Evolutionary conservation across 192 early-diverging fungal genomes (phyloP).

Genomic region (Coemansia reversa): DNA sequence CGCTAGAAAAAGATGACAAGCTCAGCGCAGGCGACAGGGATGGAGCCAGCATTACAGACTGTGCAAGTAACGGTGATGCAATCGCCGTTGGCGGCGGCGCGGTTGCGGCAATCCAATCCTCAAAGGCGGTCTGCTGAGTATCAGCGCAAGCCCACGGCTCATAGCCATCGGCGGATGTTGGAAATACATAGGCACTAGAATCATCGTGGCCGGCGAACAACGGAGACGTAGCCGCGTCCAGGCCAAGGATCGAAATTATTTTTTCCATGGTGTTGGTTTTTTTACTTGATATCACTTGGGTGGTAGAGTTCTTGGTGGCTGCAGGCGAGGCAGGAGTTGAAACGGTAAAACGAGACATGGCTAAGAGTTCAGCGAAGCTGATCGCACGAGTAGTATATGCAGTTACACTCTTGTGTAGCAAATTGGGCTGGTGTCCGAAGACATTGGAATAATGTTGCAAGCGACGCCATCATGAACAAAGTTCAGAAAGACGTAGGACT

Average conservation of each 20-base stretch:
- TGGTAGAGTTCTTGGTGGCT: conserved; percentile 13
- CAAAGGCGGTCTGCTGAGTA: conserved; percentile 48
- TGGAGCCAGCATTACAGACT: conserved; percentile 20
- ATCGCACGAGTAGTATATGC: conserved; percentile 53
- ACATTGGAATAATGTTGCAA: conserved; percentile 39
- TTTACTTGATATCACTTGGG: conserved; percentile 14
- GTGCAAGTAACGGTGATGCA: conserved; percentile 33
- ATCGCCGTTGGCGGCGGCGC: conserved; percentile 43
- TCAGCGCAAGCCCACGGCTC: conserved; percentile 51
- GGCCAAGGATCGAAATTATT: conserved; percentile 33
- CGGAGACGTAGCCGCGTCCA: conserved; percentile 25
- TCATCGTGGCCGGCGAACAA: conserved; percentile 36
- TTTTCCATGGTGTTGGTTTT: conserved; percentile 43
- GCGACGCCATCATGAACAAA: conserved; percentile 55
- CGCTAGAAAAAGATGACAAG: conserved; percentile 22
- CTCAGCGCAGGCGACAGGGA: conserved; percentile 30
- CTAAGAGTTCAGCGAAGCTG: conserved; percentile 31
- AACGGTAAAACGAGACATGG: conserved; percentile 37
- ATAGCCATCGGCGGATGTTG: conserved; percentile 46
- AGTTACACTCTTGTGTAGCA: conserved; percentile 41
- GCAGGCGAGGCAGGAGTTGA: conserved; percentile 32
- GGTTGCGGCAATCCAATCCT: conserved; percentile 44
- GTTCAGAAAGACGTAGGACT: conserved; percentile 30
- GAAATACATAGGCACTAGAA: conserved; percentile 35
- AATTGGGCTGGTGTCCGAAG: conserved; percentile 45